Evolutionary conservation across 2,329 filamentous ascomycete species (phyloP).

Genomic region (Penicillium occitanis): DNA sequence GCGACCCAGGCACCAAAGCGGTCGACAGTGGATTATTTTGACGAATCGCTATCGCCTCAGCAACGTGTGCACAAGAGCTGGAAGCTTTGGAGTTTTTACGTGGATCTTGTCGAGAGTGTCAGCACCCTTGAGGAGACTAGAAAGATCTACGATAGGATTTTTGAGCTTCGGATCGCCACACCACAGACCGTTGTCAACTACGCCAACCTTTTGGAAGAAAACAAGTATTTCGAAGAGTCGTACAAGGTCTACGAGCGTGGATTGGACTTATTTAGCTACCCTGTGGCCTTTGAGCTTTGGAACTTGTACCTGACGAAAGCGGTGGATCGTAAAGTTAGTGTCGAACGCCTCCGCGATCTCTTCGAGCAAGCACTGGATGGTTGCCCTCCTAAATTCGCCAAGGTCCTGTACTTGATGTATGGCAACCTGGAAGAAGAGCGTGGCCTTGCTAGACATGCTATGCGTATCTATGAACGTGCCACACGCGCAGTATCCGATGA

Average conservation of each 20-base stretch:
- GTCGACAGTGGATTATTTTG: conserved; percentile 99
- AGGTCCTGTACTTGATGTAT: conserved; percentile 96
- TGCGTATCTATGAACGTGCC: conserved; percentile 98
- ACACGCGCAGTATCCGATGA: conserved; percentile 93
- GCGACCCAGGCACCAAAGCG: conserved; percentile 95
- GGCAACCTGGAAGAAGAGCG: conserved; percentile 95
- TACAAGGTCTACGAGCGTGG: conserved; percentile 98
- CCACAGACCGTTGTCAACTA: conserved; percentile 99
- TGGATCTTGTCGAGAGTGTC: conserved; percentile 94
- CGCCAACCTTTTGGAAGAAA: conserved; percentile 89
- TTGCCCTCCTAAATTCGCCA: conserved; percentile 93
- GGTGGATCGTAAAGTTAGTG: conserved; percentile 91
- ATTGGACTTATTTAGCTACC: conserved; percentile 96
- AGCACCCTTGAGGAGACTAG: conserved; percentile 86
- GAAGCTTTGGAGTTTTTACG: conserved; percentile 99
- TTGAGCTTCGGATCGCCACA: conserved; percentile 95
- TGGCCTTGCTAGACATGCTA: conserved; percentile 89
- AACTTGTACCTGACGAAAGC: conserved; percentile 97
- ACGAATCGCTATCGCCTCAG: conserved; percentile 88
- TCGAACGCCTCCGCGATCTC: conserved; percentile 87
- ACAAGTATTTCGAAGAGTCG: conserved; percentile 93
- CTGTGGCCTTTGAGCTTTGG: conserved; percentile 97
- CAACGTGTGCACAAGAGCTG: conserved; percentile 98
- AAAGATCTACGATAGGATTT: conserved; percentile 95
- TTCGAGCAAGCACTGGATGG: conserved; percentile 97